Conservation (phyloP, 2,329 filamentous ascomycete species). For the Epichloe uncinata region DNA sequence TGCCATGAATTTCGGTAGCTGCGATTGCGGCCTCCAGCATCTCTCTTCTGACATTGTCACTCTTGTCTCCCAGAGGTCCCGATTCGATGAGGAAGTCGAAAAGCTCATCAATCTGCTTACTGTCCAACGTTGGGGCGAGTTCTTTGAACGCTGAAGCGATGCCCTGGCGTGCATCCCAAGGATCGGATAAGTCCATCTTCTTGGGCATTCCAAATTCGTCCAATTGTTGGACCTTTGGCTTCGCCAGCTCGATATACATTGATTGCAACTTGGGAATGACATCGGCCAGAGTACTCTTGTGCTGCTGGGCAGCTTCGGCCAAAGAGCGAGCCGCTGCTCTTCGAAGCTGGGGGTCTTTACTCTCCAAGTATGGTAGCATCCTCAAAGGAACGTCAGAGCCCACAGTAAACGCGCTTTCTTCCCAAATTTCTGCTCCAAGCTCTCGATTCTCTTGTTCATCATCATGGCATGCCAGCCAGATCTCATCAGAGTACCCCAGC, state of each 20-base stretch:
- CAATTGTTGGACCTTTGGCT: slow-evolving; percentile 68
- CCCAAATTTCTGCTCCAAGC: slow-evolving; percentile 81
- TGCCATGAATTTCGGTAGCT: slow-evolving; percentile 70
- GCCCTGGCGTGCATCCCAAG: slow-evolving; percentile 84
- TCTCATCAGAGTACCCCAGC: slow-evolving; percentile 70
- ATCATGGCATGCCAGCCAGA: slow-evolving; percentile 90
- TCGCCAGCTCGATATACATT: slow-evolving; percentile 66
- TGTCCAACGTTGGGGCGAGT: slow-evolving; percentile 56
- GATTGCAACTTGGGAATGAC: slow-evolving; percentile 53
- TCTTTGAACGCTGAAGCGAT: slow-evolving; percentile 80
- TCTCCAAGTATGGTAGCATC: slow-evolving; percentile 66
- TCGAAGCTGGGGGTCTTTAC: slow-evolving; percentile 67
- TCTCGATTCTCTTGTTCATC: slow-evolving; percentile 78
- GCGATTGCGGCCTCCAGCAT: slow-evolving; percentile 85
- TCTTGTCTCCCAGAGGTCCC: slow-evolving; percentile 77
- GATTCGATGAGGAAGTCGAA: slow-evolving; percentile 75
- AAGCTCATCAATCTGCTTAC: slow-evolving; percentile 59
- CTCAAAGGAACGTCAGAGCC: slow-evolving; percentile 49
- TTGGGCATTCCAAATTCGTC: slow-evolving; percentile 92
- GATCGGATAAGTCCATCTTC: slow-evolving; percentile 76
- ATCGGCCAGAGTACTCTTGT: slow-evolving; percentile 44
- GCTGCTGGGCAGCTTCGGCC: slow-evolving; percentile 54
- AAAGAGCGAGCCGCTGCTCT: slow-evolving; percentile 72
- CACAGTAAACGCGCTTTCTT: slow-evolving; percentile 72
- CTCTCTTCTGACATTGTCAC: slow-evolving; percentile 62